Base-by-base conservation (phyloP, 2,329 filamentous ascomycete species). In the Ophioceras dolichostomum region DNA sequence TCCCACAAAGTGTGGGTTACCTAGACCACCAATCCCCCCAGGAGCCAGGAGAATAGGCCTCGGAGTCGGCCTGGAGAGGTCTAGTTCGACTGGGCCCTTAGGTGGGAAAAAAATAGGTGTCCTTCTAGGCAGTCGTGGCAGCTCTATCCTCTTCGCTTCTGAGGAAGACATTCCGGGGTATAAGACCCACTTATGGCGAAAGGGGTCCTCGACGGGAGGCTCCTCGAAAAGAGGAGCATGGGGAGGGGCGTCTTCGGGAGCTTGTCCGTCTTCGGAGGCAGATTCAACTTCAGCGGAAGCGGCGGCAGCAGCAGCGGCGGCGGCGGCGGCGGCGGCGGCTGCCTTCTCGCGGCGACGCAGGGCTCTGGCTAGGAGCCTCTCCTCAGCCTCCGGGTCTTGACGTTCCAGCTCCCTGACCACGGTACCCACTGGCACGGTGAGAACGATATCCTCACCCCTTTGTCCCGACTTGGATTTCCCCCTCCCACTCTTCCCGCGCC, bases 361-460 rank as follows among this genome's bases (percentile, higher is more conserved):
- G 2, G 55, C 50, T 21, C 50, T 54, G 42, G 58, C 49, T 12
- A 53, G 46, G 21, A 59, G 47, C 10, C 52, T 54, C 49, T 87
- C 82, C 36, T 87, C 79, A 8, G 73, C 73, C 5, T 83, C 66
- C 0, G 87, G 86, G 53, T 96, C 88, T 37, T 77, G 63, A 27
- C 91, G 70, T 45, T 76, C 74, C 4, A 95, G 61, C 59, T 98
- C 91, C 22, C 84, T 72, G 3, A 98, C 71, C 3, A 98, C 78
- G 0, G 91, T 98, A 4, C 91, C 91, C 5, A 96, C 83, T 0
- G 91, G 91, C 0, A 98, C 91, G 22, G 83, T 81, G 43, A 98
- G 76, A 49, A 96, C 65, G 5, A 95, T 59, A 56, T 98, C 91
- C 12, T 89, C 80, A 35, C 91, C 91, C 45, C 86, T 72, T 48